These are phyloP conservation scores for Xylaria sp. DNA, from an alignment of 2,329 filamentous ascomycete genomes.

Conservation along the genomic window DNA sequence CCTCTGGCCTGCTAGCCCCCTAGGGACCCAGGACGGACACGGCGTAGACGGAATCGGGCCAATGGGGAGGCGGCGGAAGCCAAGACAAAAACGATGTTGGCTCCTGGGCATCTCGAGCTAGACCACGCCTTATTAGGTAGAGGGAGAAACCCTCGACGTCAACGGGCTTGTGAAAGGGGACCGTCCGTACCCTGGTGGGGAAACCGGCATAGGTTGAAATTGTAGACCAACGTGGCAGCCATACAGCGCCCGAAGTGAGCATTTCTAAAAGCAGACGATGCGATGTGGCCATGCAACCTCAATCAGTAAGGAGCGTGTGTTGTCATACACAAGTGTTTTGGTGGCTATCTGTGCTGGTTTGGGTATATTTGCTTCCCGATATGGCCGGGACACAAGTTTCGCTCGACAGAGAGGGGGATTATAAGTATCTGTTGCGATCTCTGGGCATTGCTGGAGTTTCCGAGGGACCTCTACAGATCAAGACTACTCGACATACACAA, in stretches of 20 bases:
- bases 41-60: constrained; percentile 36
- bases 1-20: too few species aligned
- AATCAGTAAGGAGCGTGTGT: constrained; percentile 49
- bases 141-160: constrained; percentile 44
- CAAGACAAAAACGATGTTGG: constrained; percentile 24
- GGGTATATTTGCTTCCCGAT: constrained; percentile 46
- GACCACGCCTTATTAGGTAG: constrained; percentile 39
- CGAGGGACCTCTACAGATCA: constrained; percentile 19
- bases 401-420: constrained; percentile 16
- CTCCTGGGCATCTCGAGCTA: constrained; percentile 40
- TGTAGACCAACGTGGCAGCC: constrained; percentile 51
- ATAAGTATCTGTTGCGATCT: constrained; percentile 42
- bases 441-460: constrained; percentile 17
- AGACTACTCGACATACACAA: constrained; percentile 17
- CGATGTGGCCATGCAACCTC: constrained; percentile 51
- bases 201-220: constrained; percentile 47
- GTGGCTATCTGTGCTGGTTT: constrained; percentile 45
- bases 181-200: constrained; percentile 49
- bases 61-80: constrained; percentile 40
- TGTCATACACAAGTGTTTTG: constrained; percentile 47
- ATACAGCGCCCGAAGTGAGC: constrained; percentile 46
- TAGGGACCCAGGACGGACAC: constrained; percentile 9
- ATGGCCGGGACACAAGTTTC: constrained; percentile 40
- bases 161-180: constrained; percentile 43
- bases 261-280: constrained; percentile 47